phyloP scores from a whole-genome alignment of 1,284 basidiomycete genomes.

The Mycosarcoma maydis region DNA sequence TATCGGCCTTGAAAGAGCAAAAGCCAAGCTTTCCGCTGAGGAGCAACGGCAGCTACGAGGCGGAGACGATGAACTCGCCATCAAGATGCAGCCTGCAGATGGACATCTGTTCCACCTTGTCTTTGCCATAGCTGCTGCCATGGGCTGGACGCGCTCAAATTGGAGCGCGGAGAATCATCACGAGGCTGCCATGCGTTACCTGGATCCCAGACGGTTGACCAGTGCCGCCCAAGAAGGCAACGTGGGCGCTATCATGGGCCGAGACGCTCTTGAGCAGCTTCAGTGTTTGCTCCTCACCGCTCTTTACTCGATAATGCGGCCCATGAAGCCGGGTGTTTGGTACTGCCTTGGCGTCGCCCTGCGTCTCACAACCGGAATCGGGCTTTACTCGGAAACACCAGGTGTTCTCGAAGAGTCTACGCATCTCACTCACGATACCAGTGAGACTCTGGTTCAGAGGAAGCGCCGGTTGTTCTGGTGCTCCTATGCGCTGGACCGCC shows the following conservation, averaged over 20 bases:
- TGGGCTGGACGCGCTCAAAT: constrained; percentile 43
- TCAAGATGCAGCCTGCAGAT: constrained; percentile 47
- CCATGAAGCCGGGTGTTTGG: constrained; percentile 49
- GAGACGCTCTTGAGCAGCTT: constrained; percentile 47
- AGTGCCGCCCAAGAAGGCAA: constrained; percentile 27
- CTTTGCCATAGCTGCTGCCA: constrained; percentile 47
- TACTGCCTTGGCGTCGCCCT: constrained; percentile 46
- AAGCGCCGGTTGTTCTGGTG: constrained; percentile 50
- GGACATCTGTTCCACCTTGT: constrained; percentile 52
- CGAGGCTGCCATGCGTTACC: constrained; percentile 49
- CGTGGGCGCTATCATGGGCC: constrained; percentile 48
- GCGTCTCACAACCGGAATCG: constrained; percentile 45
- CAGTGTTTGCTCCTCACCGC: constrained; percentile 45
- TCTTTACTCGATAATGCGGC: constrained; percentile 50
- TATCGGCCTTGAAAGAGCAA: constrained; percentile 22
- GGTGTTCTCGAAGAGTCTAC: constrained; percentile 30
- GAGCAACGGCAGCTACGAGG: constrained; percentile 6
- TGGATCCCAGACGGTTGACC: constrained; percentile 30
- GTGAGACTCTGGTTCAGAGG: constrained; percentile 35
- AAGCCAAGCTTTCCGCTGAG: constrained; percentile 20
- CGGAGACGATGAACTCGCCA: constrained; percentile 34
- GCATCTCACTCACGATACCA: constrained; percentile 10
- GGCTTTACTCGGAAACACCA: constrained; percentile 36
- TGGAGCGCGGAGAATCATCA: constrained; percentile 50
- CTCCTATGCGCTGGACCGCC: constrained; percentile 45